These are phyloP conservation scores for Piedraia hortae DNA, from an alignment of 2,329 filamentous ascomycete genomes.

Conservation along the genomic window DNA sequence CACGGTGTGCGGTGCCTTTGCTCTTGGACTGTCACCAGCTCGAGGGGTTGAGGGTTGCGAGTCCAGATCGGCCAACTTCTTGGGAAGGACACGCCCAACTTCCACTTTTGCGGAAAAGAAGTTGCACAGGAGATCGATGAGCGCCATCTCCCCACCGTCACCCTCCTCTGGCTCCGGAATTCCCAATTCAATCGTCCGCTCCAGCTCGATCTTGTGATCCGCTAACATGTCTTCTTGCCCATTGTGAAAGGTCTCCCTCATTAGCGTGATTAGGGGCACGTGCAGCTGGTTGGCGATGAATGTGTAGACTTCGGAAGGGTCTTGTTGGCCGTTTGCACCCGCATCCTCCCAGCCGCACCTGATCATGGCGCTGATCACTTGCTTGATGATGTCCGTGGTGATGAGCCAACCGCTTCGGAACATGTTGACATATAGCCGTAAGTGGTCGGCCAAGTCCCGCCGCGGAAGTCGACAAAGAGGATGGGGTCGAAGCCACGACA, in stretches of 20 bases:
- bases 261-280: slow-evolving; percentile 62
- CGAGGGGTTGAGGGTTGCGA: too few species aligned
- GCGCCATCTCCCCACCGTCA: slow-evolving; percentile 29
- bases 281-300: slow-evolving; percentile 82
- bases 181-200: slow-evolving; percentile 68
- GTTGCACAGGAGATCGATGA: slow-evolving; percentile 83
- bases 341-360: slow-evolving; percentile 79
- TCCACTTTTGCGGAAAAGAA: slow-evolving; percentile 18
- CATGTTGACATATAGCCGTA: slow-evolving; percentile 85
- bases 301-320: slow-evolving; percentile 82
- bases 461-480: slow-evolving; percentile 50
- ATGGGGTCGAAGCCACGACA: slow-evolving; percentile 82
- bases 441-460: slow-evolving; percentile 44
- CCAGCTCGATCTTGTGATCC: slow-evolving; percentile 86
- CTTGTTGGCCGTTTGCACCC: slow-evolving; percentile 52
- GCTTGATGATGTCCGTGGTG: slow-evolving; percentile 53
- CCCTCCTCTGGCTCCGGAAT: slow-evolving; percentile 44
- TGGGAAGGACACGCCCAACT: slow-evolving; percentile 10
- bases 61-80: too few species aligned
- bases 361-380: slow-evolving; percentile 56
- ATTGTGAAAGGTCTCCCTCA: slow-evolving; percentile 84
- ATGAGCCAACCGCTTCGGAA: slow-evolving; percentile 64
- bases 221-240: slow-evolving; percentile 59
- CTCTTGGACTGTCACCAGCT: too few species aligned
- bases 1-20: slow-evolving; percentile 5